Evolutionary conservation across 1,139 yeast genomes (phyloP), one percentile per base, ranked within the genome.

Genomic region (Saccharomycopsis hybrid): DNA sequence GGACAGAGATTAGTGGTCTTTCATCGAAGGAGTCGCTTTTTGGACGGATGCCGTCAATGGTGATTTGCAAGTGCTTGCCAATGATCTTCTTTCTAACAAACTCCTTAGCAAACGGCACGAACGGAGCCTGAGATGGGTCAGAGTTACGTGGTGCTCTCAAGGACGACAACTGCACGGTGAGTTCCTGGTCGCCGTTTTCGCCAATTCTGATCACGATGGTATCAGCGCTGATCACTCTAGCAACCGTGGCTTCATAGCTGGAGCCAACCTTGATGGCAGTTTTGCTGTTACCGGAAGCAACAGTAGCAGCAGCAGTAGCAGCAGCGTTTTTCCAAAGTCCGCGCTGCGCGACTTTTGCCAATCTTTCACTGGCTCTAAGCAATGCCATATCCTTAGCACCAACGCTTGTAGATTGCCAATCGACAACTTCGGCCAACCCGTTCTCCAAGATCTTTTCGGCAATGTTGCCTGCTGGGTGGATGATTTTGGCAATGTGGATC

Each of bases 351-450:
- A 74, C 72, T 59, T 75, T 81, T n/a, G 94, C 95, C 1, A 72
- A 63, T 57, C 73, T 78, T 63, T 85, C 95, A 29, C 85, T 80
- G 52, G 71, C 75, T 63, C 95, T 76, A 51, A 84, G 72, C 32
- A 64, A 62, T 3, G 75, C 60, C 90, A 87, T 85, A 42, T 70
- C 70, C 39, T 73, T 66, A 4, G 89, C 70, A 2, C 96, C 96
- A 52, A 88, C 68, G 47, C 80, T 62, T n/a, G 78, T 65, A 1
- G 89, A 79, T 64, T 87, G 95, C 92, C 95, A 85, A 63, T 87
- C 95, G 27, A 82, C 79, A 50, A 86, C 78, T 57, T 80, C 81
- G 5, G 84, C 95, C 42, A 80, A 72, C 7, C 96, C 96, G 53
- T 71, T 73, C 54, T 76, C 78, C 55, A 87, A 71, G 55, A 87